These are phyloP conservation scores for Rhytidhysteron rufulum DNA, from an alignment of 2,329 filamentous ascomycete species.

Conservation along the genomic window DNA sequence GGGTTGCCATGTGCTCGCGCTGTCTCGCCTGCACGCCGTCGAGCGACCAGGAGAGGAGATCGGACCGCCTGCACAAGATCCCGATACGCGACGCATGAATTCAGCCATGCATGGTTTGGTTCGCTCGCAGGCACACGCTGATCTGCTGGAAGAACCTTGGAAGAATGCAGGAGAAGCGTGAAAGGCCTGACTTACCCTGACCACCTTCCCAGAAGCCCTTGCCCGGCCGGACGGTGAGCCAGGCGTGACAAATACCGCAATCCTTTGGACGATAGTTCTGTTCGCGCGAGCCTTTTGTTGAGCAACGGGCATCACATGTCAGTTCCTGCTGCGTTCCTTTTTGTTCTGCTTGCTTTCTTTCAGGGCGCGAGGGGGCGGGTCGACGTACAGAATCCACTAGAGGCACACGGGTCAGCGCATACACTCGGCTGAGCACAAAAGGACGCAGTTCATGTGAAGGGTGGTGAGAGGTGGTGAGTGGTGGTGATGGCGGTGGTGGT, in stretches of 20 bases:
- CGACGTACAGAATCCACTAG: background rate
- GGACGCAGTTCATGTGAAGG: no score
- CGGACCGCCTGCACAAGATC: background rate
- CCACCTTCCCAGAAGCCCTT: conserved; percentile 88
- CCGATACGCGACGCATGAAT: background rate
- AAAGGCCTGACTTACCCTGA: conserved; percentile 41
- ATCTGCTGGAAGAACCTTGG: background rate
- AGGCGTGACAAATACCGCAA: conserved; percentile 68
- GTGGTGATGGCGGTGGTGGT: no score
- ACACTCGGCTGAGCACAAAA: no score
- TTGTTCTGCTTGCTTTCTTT: no score
- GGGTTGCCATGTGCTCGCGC: no score
- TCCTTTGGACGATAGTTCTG: conserved; percentile 74
- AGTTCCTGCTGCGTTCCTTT: no score
- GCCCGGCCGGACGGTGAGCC: conserved; percentile 54
- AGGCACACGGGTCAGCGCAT: no score
- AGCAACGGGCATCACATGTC: conserved; percentile 11
- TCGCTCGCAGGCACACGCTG: background rate
- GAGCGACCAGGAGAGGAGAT: background rate
- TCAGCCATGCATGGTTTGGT: background rate
- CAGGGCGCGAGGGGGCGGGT: background rate
- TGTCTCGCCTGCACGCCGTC: no score
- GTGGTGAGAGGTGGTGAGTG: no score
- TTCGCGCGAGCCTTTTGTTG: conserved; percentile 65
- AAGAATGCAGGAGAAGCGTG: background rate